A percentile compares a stretch with the other conserved stretches of the same genome.
Evolutionary conservation across 2,329 filamentous ascomycete genomes (phyloP).

Genomic region (Phialocephala subalpina): DNA sequence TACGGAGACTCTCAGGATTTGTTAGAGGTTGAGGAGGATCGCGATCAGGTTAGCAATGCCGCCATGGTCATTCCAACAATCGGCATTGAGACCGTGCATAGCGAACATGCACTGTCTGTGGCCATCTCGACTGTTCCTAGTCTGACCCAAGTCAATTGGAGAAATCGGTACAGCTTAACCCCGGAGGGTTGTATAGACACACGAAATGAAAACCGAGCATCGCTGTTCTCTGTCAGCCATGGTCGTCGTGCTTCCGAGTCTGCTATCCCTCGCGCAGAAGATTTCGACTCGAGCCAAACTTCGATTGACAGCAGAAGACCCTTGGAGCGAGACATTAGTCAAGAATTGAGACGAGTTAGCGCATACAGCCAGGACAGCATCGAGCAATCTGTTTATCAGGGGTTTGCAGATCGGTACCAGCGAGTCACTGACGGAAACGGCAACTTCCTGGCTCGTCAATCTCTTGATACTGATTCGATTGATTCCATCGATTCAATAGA

Average conservation of each 20-base stretch:
- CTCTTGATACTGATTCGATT: background rate
- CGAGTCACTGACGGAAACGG: conserved; percentile 15
- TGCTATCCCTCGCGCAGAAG: background rate
- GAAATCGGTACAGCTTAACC: conserved; percentile 17
- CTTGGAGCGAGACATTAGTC: conserved; percentile 42
- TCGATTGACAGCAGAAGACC: conserved; percentile 26
- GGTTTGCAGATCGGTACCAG: background rate
- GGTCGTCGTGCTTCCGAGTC: conserved; percentile 3
- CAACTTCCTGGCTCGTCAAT: background rate
- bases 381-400: conserved; percentile 23
- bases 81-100: conserved; percentile 1
- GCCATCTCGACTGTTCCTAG: conserved; percentile 23
- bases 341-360: conserved; percentile 40
- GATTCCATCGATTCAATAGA: background rate
- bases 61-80: background rate
- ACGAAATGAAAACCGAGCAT: background rate
- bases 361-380: conserved; percentile 37
- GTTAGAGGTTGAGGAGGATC: background rate
- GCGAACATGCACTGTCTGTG: conserved; percentile 14
- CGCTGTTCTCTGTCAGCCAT: background rate
- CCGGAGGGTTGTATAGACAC: background rate
- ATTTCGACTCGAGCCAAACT: conserved; percentile 3
- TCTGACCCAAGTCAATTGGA: conserved; percentile 19
- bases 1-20: background rate
- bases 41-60: background rate